phyloP scores from a whole-genome alignment of 257 asterid species.

The Solanum virginianum region DNA sequence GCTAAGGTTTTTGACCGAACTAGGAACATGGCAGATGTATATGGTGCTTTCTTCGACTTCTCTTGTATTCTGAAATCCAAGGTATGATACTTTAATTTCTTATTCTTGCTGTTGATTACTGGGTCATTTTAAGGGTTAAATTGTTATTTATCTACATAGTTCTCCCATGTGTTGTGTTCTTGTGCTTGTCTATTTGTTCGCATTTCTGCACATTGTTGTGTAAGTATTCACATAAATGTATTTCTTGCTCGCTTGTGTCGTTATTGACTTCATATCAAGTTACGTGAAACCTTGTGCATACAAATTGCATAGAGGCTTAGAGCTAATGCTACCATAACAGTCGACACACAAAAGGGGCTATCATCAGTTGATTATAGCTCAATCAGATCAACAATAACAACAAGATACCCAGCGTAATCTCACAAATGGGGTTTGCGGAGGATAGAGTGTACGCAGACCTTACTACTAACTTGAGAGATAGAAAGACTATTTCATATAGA shows the following conservation, averaged over 20 bases:
- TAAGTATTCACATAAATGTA: background rate
- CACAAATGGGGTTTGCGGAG: background rate
- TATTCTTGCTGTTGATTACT: background rate
- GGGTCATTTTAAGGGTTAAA: background rate
- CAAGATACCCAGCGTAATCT: no score
- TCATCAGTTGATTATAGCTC: no score
- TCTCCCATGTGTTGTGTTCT: background rate
- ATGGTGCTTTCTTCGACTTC: constrained; percentile 87
- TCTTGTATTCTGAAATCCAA: constrained; percentile 70
- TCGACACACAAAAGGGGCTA: background rate
- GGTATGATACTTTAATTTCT: constrained; percentile 31
- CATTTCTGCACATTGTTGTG: background rate
- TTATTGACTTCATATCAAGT: background rate
- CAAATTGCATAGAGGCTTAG: background rate
- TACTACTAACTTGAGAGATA: no score
- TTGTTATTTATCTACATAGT: background rate
- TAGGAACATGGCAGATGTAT: constrained; percentile 67
- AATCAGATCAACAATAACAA: no score
- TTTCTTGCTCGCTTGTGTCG: background rate
- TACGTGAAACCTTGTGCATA: background rate
- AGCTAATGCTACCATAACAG: background rate
- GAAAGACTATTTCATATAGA: no score
- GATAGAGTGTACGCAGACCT: no score
- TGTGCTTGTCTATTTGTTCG: background rate
- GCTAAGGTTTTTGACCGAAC: constrained; percentile 74